Conservation (phyloP, 2,329 filamentous ascomycete genomes). For the Aspergillus ochraceus region DNA sequence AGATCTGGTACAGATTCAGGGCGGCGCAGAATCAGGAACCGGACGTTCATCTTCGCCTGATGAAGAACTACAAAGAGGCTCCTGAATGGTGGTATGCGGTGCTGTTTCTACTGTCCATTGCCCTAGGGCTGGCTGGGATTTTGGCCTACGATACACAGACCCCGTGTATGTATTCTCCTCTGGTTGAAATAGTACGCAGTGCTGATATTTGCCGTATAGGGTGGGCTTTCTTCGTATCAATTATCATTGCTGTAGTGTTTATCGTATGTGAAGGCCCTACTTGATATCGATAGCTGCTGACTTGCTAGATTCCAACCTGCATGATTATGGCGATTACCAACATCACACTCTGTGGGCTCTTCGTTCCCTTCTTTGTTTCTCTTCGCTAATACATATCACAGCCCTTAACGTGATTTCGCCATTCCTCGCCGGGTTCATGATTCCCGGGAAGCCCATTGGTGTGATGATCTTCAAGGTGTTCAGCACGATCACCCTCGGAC, state of each 20-base stretch:
- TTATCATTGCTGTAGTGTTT: conserved; percentile 62
- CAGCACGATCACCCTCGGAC: conserved; percentile 67
- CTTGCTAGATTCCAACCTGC: conserved; percentile 56
- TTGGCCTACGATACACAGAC: background rate
- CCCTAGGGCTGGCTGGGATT: conserved; percentile 48
- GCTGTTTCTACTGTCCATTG: conserved; percentile 59
- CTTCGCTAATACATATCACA: conserved; percentile 39
- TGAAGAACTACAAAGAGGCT: conserved; percentile 52
- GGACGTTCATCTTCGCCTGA: conserved; percentile 49
- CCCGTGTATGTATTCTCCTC: conserved; percentile 49
- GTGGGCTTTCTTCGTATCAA: conserved; percentile 70
- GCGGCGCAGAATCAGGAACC: conserved; percentile 35
- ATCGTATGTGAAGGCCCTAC: background rate
- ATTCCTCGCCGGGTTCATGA: conserved; percentile 71
- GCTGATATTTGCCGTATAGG: conserved; percentile 62
- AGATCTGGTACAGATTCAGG: conserved; percentile 62
- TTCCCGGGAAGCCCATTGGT: conserved; percentile 67
- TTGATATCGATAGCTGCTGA: background rate
- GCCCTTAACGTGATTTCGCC: conserved; percentile 73
- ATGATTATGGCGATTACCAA: conserved; percentile 72
- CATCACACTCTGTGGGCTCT: conserved; percentile 33
- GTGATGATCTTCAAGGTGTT: conserved; percentile 81
- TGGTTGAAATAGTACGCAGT: conserved; percentile 53
- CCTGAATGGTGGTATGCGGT: conserved; percentile 57
- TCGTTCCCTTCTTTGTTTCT: background rate